Evolutionary conservation across 2,329 filamentous ascomycete species (phyloP).

Genomic region (Colletotrichum salicis): DNA sequence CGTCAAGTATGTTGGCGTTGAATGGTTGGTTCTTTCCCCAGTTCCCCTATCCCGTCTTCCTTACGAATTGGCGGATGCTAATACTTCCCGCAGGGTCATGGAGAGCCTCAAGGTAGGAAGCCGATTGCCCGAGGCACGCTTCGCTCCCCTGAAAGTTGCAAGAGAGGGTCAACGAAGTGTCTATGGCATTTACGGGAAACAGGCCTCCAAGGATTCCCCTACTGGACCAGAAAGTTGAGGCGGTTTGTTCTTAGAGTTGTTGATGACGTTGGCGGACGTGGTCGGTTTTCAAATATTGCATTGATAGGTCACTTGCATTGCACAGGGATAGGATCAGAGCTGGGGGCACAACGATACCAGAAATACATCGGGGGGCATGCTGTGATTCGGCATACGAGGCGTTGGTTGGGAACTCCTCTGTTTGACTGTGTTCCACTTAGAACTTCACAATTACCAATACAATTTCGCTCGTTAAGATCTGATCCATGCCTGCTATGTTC

Average conservation of each 20-base stretch:
- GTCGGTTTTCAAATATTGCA: background rate
- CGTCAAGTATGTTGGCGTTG: conserved; percentile 81
- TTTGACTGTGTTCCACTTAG: background rate
- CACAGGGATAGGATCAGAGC: background rate
- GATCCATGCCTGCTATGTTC: background rate
- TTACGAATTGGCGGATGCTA: background rate
- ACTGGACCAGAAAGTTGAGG: background rate
- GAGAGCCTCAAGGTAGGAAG: conserved; percentile 83
- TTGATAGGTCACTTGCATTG: background rate
- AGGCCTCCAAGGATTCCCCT: background rate
- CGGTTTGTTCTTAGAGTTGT: background rate
- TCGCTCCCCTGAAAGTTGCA: conserved; percentile 71
- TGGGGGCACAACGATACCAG: conserved; percentile 14
- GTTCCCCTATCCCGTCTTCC: conserved; percentile 15
- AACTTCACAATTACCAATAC: background rate
- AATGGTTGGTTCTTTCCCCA: conserved; percentile 69
- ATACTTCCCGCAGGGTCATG: conserved; percentile 68
- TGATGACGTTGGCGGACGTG: background rate
- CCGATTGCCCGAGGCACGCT: conserved; percentile 79
- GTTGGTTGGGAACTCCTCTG: background rate
- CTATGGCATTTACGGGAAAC: conserved; percentile 55
- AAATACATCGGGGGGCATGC: conserved; percentile 1
- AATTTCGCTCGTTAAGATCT: background rate
- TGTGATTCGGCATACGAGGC: conserved; percentile 12
- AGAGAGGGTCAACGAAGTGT: conserved; percentile 73